Evolutionary conservation across 345 rosid genomes (phyloP), one percentile per base, ranked within the genome.

Genomic region (Pugionium cornutum): DNA sequence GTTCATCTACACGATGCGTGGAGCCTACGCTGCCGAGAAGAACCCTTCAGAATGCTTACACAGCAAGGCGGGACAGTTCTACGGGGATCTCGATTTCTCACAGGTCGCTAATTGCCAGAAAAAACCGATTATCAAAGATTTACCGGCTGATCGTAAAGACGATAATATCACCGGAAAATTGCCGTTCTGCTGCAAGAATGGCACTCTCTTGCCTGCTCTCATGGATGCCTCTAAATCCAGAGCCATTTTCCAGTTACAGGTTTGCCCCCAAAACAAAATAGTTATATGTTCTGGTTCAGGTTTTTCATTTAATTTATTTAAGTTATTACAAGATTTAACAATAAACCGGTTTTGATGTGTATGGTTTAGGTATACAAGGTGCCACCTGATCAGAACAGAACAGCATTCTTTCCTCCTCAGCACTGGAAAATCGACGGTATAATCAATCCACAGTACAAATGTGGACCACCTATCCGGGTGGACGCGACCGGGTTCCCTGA

Each of bases 161-260:
- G 99, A 94, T 68, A 35, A 83, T 0, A 36, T 58, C n/a, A 55
- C 53, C 1, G 99, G 97, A 3, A 83, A 72, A 47, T 35, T 94
- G 11, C 99, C 97, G 0, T 85, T 52, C 10, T 94, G 99, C 51
- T 94, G 99, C 66, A 80, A 79, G 53, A 85, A 90, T 9, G 97
- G 97, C 2, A 73, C 78, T 66, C 64, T 94, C 6, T 73, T 90
- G 66, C 96, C 99, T 0, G 6, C 68, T 5, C 29, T 72, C 29
- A 94, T 94, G 97, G 85, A 94, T 58, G 75, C 62, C 9, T 77
- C 66, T 62, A 75, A 82, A 62, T 60, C 97, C 4, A 74, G 66
- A 67, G 78, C 95, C 4, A 55, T 84, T 9, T 94, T 94, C 70
- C 99, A 94, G 47, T 7, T 94, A 75, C 80, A 74, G 55, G 99